Base-by-base conservation (phyloP, 2,329 filamentous ascomycete species). In the Thermoascus crustaceus region DNA sequence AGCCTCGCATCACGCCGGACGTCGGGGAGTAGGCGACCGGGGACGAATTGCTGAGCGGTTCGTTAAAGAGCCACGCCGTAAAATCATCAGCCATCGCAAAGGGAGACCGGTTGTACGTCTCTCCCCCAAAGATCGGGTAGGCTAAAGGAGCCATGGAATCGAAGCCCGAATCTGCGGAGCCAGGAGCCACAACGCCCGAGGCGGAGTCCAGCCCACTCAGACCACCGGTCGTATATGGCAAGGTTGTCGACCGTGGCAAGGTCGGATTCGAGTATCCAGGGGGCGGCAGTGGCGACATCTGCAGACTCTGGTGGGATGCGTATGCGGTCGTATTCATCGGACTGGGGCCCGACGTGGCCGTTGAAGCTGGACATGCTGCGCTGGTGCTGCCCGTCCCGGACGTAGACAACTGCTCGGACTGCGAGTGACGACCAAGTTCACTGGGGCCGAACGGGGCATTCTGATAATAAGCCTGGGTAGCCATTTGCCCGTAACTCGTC, bases 71-170 rank as follows among this genome's bases (percentile, higher is more conserved):
- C 69, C 83, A 94, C 4, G 82, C 80, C 45, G 88, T 80, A 51
- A 91, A 91, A 52, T 94, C 86, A 53, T 93, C 85, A 0, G 85
- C 82, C 66, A 93, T 83, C 6, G 82, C 80, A 54, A 89, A 89
- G 0, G 89, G 87, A 2, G 87, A 94, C 38, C 89, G 84, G 48
- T 84, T 88, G 41, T 85, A 80, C 11, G 77, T 81, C 49, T 94
- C 86, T 17, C 75, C 80, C 10, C 86, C 86, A 60, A 95, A 95
- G 17, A 95, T 81, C 1, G 89, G 86, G 48, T 93, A 84, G 4
- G 83, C 55, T 40, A 58, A 67, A 4, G 53, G 49, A 8, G 54
- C 50, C 34, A 59, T 53, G 11, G 59, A 49, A 30, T 67, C 64
- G 9, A 63, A 53, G 19, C 52, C 47, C 14, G 53, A 38, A 35